Percentiles rank a stretch among this genome's conserved stretches.
phyloP scores from a whole-genome alignment of 805 yeast genomes.

The Candida saitoana region DNA sequence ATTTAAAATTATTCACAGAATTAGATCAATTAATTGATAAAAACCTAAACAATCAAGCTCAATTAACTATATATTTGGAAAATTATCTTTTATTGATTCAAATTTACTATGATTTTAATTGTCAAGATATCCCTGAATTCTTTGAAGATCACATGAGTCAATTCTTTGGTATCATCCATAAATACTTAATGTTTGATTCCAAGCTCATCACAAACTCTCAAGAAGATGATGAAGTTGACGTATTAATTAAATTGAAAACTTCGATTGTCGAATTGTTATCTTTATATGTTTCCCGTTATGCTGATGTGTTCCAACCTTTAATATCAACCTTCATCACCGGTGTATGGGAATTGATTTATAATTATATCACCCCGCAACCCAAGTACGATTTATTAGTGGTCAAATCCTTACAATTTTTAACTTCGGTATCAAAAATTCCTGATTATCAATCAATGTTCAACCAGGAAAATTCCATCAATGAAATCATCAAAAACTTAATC shows the following conservation, averaged over 20 bases:
- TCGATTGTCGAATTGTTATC: slow-evolving; percentile 81
- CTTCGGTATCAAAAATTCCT: slow-evolving; percentile 72
- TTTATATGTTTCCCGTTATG: slow-evolving; percentile 84
- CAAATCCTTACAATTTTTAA: slow-evolving; percentile 73
- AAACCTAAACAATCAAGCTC: slow-evolving; percentile 42
- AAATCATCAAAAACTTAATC: slow-evolving; percentile 76
- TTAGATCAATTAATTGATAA: slow-evolving; percentile 62
- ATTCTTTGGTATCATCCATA: slow-evolving; percentile 80
- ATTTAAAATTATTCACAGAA: slow-evolving; percentile 59
- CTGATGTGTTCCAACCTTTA: slow-evolving; percentile 81
- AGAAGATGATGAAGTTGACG: slow-evolving; percentile 67
- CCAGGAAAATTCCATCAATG: slow-evolving; percentile 56
- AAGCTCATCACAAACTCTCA: slow-evolving; percentile 49
- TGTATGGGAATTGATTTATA: slow-evolving; percentile 70
- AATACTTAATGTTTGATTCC: slow-evolving; percentile 64
- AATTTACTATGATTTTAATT: slow-evolving; percentile 87
- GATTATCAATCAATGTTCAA: slow-evolving; percentile 64
- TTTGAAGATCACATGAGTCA: slow-evolving; percentile 82
- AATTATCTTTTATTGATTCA: slow-evolving; percentile 69
- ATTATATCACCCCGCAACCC: slow-evolving; percentile 59
- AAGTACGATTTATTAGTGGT: slow-evolving; percentile 84
- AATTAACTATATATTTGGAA: slow-evolving; percentile 57
- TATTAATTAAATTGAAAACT: slow-evolving; percentile 68
- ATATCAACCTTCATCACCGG: slow-evolving; percentile 75
- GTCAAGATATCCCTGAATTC: slow-evolving; percentile 97